These are phyloP conservation scores for Trichocladium uniseriatum DNA, from an alignment of 495 filamentous ascomycete genomes.

Conservation along the genomic window DNA sequence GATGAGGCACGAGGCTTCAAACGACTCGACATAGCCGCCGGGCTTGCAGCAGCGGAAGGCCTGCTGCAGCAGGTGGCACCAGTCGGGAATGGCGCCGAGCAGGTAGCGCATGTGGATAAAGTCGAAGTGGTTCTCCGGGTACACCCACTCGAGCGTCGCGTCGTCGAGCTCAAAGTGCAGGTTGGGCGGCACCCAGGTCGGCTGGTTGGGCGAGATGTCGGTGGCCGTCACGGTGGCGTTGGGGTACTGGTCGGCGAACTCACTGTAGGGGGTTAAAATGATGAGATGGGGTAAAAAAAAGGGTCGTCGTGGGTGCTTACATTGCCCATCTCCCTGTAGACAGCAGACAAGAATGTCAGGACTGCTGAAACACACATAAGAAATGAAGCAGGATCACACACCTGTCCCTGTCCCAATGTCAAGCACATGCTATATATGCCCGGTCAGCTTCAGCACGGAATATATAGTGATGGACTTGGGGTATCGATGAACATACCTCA, in stretches of 20 bases:
- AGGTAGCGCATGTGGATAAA: slow-evolving; percentile 54
- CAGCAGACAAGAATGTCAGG: too few relatives aligned
- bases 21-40: slow-evolving; percentile 27
- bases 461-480: too few relatives aligned
- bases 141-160: slow-evolving; percentile 46
- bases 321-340: too few relatives aligned
- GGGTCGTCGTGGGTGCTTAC: too few relatives aligned
- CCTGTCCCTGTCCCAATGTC: too few relatives aligned
- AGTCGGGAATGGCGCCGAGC: slow-evolving; percentile 48
- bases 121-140: slow-evolving; percentile 45
- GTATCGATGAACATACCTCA: too few relatives aligned
- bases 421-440: too few relatives aligned
- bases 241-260: slow-evolving; percentile 43
- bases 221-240: slow-evolving; percentile 47
- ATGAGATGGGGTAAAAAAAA: too few relatives aligned
- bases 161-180: slow-evolving; percentile 49
- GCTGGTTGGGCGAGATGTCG: slow-evolving; percentile 53
- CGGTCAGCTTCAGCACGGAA: too few relatives aligned
- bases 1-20: slow-evolving; percentile 19
- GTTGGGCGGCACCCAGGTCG: slow-evolving; percentile 41
- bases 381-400: too few relatives aligned
- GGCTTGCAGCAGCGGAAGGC: slow-evolving; percentile 32
- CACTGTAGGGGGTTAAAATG: too few relatives aligned
- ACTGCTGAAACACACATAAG: too few relatives aligned
- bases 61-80: slow-evolving; percentile 38